Evolutionary conservation across 2,329 filamentous ascomycete species (phyloP).

Genomic region (Fusarium falciforme): DNA sequence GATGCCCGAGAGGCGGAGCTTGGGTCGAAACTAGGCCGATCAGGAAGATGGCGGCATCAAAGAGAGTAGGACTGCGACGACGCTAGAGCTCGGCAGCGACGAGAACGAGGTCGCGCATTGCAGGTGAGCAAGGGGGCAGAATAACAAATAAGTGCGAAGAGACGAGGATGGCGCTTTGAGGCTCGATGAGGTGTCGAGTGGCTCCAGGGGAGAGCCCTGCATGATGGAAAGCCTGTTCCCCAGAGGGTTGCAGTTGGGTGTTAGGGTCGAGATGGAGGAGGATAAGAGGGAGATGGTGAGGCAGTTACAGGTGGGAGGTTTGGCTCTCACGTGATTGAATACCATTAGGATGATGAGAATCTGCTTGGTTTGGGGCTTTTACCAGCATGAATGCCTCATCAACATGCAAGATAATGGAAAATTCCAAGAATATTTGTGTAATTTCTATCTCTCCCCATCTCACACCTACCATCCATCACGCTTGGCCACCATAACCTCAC

Average conservation of each 20-base stretch:
- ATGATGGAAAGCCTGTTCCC: constrained; percentile 20
- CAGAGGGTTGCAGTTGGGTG: not conserved
- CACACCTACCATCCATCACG: constrained; percentile 4
- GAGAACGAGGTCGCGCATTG: constrained; percentile 4
- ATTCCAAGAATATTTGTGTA: not conserved
- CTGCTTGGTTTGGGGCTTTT: not conserved
- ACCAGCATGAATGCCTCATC: not conserved
- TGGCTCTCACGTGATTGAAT: not conserved
- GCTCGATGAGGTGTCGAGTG: constrained; percentile 36
- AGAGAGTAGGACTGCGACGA: constrained; percentile 4
- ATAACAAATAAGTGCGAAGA: constrained; percentile 2
- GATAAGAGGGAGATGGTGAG: constrained; percentile 9
- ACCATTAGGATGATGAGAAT: not conserved
- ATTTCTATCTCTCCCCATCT: constrained; percentile 14
- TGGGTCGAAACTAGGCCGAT: constrained; percentile 21
- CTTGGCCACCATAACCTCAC: constrained; percentile 11
- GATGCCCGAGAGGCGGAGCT: constrained; percentile 29
- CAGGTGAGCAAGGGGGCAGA: constrained; percentile 2
- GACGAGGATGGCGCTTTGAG: constrained; percentile 32
- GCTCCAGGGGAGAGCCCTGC: constrained; percentile 36
- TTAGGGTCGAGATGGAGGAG: constrained; percentile 18
- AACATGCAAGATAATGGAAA: not conserved
- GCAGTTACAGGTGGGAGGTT: not conserved
- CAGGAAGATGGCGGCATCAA: constrained; percentile 12
- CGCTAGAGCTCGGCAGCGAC: constrained; percentile 14